Evolutionary conservation across 1,284 basidiomycete genomes (phyloP), one percentile per base, ranked within the genome.

Genomic region (Leucoagaricus sp.): DNA sequence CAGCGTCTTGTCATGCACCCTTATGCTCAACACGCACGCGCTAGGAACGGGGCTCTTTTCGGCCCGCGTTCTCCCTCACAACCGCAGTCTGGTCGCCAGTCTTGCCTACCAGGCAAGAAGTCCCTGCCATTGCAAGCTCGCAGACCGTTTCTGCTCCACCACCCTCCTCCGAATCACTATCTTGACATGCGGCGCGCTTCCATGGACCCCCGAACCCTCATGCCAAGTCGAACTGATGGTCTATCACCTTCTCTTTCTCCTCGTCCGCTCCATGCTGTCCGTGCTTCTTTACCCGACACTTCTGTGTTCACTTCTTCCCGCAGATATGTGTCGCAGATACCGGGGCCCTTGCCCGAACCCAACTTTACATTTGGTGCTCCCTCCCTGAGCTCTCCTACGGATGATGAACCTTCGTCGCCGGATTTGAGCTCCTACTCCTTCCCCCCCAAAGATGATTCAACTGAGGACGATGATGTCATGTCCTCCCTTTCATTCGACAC

Each of bases 311-410:
- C 79, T 8, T 69, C 82, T 55, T 76, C 81, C 13, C 67, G 79
- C 28, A 81, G 86, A 31, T 65, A 74, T 4, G 67, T 84, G 26
- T 77, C 83, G 2, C 83, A 84, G 9, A 79, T 85, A 47, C 83
- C 86, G 5, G 88, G 87, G 0, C 87, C 88, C 5, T 75, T 89
- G n/a, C 88, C 87, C 4, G 77, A 79, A 7, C 83, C 84, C 28
- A 79, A 79, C 63, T 90, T 83, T 73, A 84, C 84, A 41, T 90
- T 90, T 63, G 87, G 87, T 59, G 75, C 80, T 6, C 78, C 84
- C n/a, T 76, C 67, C 57, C 71, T 72, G 59, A 67, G 75, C n/a
- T 76, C 78, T 55, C 64, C 78, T 2, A 75, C 73, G 15, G 76
- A 75, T 33, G 78, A 75, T 52, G 81, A 84, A 26, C 68, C 75